phyloP scores from a whole-genome alignment of 805 yeast genomes.

The Ogataea siamensis region DNA sequence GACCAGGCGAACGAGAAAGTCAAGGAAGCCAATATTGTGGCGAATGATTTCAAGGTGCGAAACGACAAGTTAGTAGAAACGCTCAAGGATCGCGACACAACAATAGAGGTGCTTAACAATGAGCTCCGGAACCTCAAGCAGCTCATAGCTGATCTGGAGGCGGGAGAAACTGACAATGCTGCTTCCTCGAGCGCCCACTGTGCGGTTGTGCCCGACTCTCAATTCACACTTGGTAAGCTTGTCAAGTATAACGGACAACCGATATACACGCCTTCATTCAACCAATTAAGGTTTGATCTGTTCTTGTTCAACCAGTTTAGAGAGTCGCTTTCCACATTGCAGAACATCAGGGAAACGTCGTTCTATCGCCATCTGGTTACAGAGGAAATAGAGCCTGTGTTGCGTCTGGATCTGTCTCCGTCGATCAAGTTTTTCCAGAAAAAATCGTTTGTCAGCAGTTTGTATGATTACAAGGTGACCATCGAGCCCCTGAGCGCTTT shows the following conservation, averaged over 20 bases:
- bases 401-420: constrained; percentile 62
- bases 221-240: constrained; percentile 19
- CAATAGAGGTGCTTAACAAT: constrained; percentile 60
- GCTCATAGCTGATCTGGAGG: constrained; percentile 55
- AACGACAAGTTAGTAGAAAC: constrained; percentile 52
- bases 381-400: constrained; percentile 79
- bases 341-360: constrained; percentile 46
- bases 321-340: constrained; percentile 33
- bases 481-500: constrained; percentile 86
- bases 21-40: constrained; percentile 68
- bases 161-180: constrained; percentile 17
- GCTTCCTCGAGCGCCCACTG: neutral
- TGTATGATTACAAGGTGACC: constrained; percentile 76
- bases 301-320: constrained; percentile 44
- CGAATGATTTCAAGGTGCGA: constrained; percentile 56
- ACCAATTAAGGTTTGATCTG: constrained; percentile 43
- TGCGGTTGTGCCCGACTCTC: constrained; percentile 14
- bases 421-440: constrained; percentile 58
- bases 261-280: constrained; percentile 32
- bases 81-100: constrained; percentile 65
- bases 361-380: constrained; percentile 62
- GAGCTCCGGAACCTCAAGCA: constrained; percentile 68
- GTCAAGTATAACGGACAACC: constrained; percentile 24
- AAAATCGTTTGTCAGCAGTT: constrained; percentile 58
- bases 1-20: constrained; percentile 87